phyloP scores from a whole-genome alignment of 345 rosid genomes.

The Eutrema yunnanense region DNA sequence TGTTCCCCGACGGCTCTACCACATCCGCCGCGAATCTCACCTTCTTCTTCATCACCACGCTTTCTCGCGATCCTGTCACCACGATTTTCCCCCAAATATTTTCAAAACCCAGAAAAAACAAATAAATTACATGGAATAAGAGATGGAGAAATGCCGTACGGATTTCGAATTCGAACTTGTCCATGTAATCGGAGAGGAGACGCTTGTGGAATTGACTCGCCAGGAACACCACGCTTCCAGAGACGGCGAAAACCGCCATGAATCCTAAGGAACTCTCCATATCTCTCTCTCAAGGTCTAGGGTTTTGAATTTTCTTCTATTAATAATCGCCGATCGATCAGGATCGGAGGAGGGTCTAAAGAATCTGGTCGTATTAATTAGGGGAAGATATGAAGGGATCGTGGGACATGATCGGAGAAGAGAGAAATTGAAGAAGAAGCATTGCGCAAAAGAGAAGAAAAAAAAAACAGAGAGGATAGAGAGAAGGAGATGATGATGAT shows the following conservation, averaged over 20 bases:
- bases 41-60: constrained; percentile 44
- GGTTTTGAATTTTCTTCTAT: not conserved
- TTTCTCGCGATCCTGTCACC: constrained; percentile 15
- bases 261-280: constrained; percentile 52
- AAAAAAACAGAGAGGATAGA: constrained; percentile 8
- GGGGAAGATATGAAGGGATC: not conserved
- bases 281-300: not conserved
- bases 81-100: not conserved
- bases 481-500: not conserved
- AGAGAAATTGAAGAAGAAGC: constrained; percentile 18
- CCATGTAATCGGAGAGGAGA: constrained; percentile 78
- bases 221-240: constrained; percentile 73
- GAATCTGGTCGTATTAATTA: not conserved
- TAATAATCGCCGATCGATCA: not conserved
- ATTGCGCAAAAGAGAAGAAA: not conserved
- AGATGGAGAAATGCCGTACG: constrained; percentile 8
- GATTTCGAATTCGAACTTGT: constrained; percentile 59
- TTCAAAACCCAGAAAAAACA: not conserved
- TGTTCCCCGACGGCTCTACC: constrained; percentile 60
- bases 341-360: not conserved
- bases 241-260: constrained; percentile 80
- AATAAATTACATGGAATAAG: not conserved
- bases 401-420: constrained; percentile 25
- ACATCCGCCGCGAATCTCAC: constrained; percentile 81
- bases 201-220: constrained; percentile 69